Evolutionary conservation across 1,284 basidiomycete species (phyloP).

Genomic region (Trichosporon asahii): DNA sequence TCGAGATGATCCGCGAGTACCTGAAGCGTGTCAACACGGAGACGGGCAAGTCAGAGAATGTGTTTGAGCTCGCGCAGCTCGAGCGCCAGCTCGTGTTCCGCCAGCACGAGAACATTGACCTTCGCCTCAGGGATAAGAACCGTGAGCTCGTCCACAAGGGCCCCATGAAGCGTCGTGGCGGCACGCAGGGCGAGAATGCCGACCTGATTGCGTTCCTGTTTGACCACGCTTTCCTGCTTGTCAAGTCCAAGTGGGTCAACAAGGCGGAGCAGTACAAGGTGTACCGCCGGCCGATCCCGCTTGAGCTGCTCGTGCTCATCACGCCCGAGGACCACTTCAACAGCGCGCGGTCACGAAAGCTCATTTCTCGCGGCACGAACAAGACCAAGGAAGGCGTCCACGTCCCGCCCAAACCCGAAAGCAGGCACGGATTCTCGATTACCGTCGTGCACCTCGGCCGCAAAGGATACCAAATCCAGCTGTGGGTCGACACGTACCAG

Average conservation of each 20-base stretch:
- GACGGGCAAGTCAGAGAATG: conserved; percentile 86
- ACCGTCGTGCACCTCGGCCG: conserved; percentile 91
- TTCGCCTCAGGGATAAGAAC: conserved; percentile 78
- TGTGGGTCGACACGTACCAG: conserved; percentile 86
- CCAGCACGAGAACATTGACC: conserved; percentile 78
- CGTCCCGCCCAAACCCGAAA: conserved; percentile 59
- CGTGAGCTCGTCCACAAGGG: conserved; percentile 93
- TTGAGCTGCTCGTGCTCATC: conserved; percentile 84
- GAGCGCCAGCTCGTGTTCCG: conserved; percentile 83
- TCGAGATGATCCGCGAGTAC: conserved; percentile 77
- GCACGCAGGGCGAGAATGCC: conserved; percentile 68
- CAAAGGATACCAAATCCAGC: conserved; percentile 85
- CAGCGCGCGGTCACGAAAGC: conserved; percentile 47
- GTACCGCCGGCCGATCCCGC: conserved; percentile 90
- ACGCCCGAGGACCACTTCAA: conserved; percentile 67
- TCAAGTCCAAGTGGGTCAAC: conserved; percentile 79
- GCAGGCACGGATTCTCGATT: conserved; percentile 85
- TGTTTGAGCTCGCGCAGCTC: conserved; percentile 86
- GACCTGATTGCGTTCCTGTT: conserved; percentile 94
- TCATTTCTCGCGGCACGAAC: conserved; percentile 33
- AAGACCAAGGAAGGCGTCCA: conserved; percentile 27
- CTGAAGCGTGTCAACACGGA: conserved; percentile 85
- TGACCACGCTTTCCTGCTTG: conserved; percentile 94
- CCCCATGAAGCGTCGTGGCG: conserved; percentile 83
- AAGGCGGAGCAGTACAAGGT: conserved; percentile 93